Evolutionary conservation across 495 filamentous ascomycete genomes (phyloP).

Genomic region (Aspergillus bertholletiae): DNA sequence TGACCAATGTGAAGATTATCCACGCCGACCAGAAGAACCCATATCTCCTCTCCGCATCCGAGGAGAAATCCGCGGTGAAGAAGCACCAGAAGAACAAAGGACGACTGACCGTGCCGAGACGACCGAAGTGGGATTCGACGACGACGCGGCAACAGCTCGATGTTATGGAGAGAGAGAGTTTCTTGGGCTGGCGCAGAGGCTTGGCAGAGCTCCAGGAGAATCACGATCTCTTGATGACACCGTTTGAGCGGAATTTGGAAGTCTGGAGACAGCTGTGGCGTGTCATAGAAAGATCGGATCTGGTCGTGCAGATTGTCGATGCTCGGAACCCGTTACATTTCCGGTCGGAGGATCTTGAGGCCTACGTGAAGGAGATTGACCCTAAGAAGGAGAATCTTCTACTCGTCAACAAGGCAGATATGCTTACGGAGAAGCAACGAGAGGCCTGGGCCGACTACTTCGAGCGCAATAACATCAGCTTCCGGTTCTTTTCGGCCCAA

Average conservation of each 20-base stretch:
- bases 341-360: slow-evolving; percentile 88
- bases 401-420: slow-evolving; percentile 98
- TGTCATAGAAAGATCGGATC: slow-evolving; percentile 93
- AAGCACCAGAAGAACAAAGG: slow-evolving; percentile 79
- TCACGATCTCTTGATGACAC: slow-evolving; percentile 93
- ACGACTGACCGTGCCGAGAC: slow-evolving; percentile 81
- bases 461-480: slow-evolving; percentile 73
- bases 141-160: slow-evolving; percentile 85
- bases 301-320: slow-evolving; percentile 98
- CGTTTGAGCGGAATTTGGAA: slow-evolving; percentile 96
- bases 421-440: slow-evolving; percentile 90
- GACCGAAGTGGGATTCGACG: slow-evolving; percentile 79
- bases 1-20: slow-evolving; percentile 98
- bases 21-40: slow-evolving; percentile 94
- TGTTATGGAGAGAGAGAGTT: slow-evolving; percentile 68
- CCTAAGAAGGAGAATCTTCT: slow-evolving; percentile 85
- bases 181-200: slow-evolving; percentile 86
- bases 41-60: slow-evolving; percentile 82
- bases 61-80: slow-evolving; percentile 70
- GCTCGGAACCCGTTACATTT: slow-evolving; percentile 93
- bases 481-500: slow-evolving; percentile 92
- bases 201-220: slow-evolving; percentile 90
- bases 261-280: slow-evolving; percentile 99
- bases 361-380: slow-evolving; percentile 90
- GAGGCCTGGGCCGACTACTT: slow-evolving; percentile 88